phyloP scores from a whole-genome alignment of 345 rosid species.

The Noccaea caerulescens region DNA sequence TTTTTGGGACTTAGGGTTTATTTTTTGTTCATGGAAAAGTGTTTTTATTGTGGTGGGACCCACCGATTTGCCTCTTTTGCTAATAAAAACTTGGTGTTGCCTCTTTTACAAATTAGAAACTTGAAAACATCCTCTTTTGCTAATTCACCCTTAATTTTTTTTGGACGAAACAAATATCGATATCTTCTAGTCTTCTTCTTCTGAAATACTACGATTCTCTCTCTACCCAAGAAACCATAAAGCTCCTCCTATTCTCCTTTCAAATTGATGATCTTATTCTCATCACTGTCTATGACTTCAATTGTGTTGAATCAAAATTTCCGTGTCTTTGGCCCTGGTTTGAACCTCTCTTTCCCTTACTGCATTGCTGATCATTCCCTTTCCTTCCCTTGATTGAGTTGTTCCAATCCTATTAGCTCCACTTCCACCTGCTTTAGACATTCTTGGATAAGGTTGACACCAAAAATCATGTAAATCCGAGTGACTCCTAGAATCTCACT shows the following conservation, averaged over 20 bases:
- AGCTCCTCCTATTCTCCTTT: background rate
- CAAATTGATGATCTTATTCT: slow-evolving; percentile 54
- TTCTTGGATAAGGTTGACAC: slow-evolving; percentile 19
- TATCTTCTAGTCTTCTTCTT: background rate
- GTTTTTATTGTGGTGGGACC: too few species aligned
- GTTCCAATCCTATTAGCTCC: background rate
- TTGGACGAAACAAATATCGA: background rate
- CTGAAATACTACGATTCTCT: background rate
- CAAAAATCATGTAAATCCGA: slow-evolving; percentile 23
- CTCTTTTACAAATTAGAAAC: too few species aligned
- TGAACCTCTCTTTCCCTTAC: slow-evolving; percentile 85
- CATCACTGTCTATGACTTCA: slow-evolving; percentile 49
- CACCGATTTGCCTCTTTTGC: too few species aligned
- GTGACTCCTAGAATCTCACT: background rate
- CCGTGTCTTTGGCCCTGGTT: slow-evolving; percentile 84
- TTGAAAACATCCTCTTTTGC: too few species aligned
- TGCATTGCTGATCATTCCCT: slow-evolving; percentile 79
- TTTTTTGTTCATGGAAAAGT: too few species aligned
- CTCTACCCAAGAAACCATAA: background rate
- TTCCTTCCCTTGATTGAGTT: slow-evolving; percentile 54
- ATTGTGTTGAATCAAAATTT: slow-evolving; percentile 51
- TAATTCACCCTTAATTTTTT: too few species aligned
- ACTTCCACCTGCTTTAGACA: slow-evolving; percentile 25
- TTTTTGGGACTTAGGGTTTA: too few species aligned
- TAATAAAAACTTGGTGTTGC: too few species aligned